These are phyloP conservation scores for Ananas comosus DNA, from an alignment of 176 grass and related monocot species.

Conservation along the genomic window DNA sequence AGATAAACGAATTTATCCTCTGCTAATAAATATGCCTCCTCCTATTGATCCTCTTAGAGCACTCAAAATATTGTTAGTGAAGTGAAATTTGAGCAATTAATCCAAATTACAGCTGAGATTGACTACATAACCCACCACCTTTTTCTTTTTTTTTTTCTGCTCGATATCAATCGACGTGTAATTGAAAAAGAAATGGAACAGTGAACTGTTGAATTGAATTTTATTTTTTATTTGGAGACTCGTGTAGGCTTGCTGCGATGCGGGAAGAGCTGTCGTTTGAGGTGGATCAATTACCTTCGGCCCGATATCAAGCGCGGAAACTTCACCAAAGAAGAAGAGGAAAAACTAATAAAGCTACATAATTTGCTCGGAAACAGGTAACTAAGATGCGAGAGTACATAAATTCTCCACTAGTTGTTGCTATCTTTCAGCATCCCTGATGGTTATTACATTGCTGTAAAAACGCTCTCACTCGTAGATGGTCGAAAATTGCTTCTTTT, in stretches of 20 bases:
- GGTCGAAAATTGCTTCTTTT: conserved; percentile 35
- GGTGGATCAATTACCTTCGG: conserved; percentile 42
- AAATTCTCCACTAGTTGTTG: not conserved
- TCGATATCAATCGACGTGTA: not conserved
- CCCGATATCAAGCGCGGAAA: conserved; percentile 13
- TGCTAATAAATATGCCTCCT: no score
- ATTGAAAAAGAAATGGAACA: not conserved
- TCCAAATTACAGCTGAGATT: no score
- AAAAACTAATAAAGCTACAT: conserved; percentile 31
- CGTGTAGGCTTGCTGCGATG: conserved; percentile 31
- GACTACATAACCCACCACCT: no score
- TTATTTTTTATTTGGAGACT: not conserved
- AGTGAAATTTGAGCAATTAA: no score
- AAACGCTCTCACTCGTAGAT: conserved; percentile 1
- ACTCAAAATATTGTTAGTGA: no score
- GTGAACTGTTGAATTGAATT: not conserved
- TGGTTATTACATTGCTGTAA: not conserved
- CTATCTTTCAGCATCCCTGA: not conserved
- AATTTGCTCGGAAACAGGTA: conserved; percentile 40
- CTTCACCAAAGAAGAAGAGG: conserved; percentile 35
- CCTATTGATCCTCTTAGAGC: no score
- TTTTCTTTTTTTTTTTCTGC: not conserved
- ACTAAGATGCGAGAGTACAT: not conserved
- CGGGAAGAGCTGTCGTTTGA: conserved; percentile 36
- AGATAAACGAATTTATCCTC: not conserved